phyloP scores from a whole-genome alignment of 108 stramenopile species.

The Phaeodactylum tricornutum region DNA sequence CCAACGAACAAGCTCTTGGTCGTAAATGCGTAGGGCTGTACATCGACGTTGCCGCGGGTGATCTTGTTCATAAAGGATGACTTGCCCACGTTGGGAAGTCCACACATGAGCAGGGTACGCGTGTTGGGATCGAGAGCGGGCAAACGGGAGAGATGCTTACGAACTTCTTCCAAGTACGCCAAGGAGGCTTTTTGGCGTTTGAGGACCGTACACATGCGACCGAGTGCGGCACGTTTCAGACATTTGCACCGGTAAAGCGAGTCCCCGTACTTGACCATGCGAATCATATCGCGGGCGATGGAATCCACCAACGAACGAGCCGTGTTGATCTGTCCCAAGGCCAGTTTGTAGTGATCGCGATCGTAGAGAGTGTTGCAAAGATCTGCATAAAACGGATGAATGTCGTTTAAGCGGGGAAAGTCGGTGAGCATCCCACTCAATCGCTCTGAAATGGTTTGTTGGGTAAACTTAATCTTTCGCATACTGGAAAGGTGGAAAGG shows the following conservation, averaged over 20 bases:
- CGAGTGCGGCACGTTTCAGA: slow-evolving; percentile 96
- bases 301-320: slow-evolving; percentile 88
- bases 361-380: slow-evolving; percentile 98
- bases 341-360: slow-evolving; percentile 99
- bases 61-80: slow-evolving; percentile 99
- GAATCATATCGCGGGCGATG: slow-evolving; percentile 92
- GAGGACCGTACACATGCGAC: slow-evolving; percentile 98
- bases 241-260: slow-evolving; percentile 98
- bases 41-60: slow-evolving; percentile 98
- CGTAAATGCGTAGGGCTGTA: slow-evolving; percentile 99
- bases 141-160: slow-evolving; percentile 95
- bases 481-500: slow-evolving; percentile 44
- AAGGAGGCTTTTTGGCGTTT: slow-evolving; percentile 93
- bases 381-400: slow-evolving; percentile 99
- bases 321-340: slow-evolving; percentile 96
- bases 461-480: slow-evolving; percentile 99
- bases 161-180: slow-evolving; percentile 96
- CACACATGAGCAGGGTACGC: slow-evolving; percentile 94
- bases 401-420: slow-evolving; percentile 97
- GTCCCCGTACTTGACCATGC: slow-evolving; percentile 98
- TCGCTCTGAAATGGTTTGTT: slow-evolving; percentile 92
- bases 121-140: slow-evolving; percentile 98
- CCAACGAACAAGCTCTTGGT: slow-evolving; percentile 99
- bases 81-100: slow-evolving; percentile 98
- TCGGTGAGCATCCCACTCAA: slow-evolving; percentile 86